These are phyloP conservation scores for Chaetothyriales sp. DNA, from an alignment of 2,329 filamentous ascomycete species.

Conservation along the genomic window DNA sequence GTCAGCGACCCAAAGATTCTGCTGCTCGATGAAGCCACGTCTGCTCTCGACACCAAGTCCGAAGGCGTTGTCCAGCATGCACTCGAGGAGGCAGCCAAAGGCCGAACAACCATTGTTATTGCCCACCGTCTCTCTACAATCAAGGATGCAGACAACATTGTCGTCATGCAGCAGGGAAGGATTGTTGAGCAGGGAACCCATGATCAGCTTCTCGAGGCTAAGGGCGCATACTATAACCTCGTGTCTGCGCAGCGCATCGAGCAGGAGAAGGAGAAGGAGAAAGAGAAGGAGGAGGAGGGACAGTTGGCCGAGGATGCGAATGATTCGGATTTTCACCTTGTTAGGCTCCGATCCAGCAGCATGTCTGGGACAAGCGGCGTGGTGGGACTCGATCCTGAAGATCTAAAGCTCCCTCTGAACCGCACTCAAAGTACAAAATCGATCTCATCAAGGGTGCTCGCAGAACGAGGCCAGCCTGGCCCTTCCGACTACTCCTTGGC, in stretches of 20 bases:
- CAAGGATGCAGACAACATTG: slow-evolving; percentile 85
- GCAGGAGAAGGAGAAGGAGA: slow-evolving; percentile 32
- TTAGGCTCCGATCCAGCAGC: slow-evolving; percentile 22
- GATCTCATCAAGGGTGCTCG: slow-evolving; percentile 55
- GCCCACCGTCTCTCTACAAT: slow-evolving; percentile 92
- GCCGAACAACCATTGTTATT: slow-evolving; percentile 88
- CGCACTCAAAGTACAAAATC: slow-evolving; percentile 38
- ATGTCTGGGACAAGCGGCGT: slow-evolving; percentile 15
- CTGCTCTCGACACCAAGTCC: slow-evolving; percentile 81
- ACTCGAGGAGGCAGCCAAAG: slow-evolving; percentile 68
- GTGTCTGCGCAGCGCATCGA: slow-evolving; percentile 78
- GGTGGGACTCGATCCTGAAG: slow-evolving; percentile 20
- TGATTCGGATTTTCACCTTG: slow-evolving; percentile 16
- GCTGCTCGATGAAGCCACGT: slow-evolving; percentile 87
- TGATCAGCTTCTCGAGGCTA: slow-evolving; percentile 54
- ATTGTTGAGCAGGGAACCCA: slow-evolving; percentile 90
- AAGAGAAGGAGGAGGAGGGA: slow-evolving; percentile 32
- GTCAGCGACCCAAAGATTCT: slow-evolving; percentile 86
- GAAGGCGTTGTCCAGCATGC: slow-evolving; percentile 91
- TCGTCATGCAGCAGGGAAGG: slow-evolving; percentile 72
- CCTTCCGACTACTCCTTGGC: slow-evolving; percentile 51
- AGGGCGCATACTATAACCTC: slow-evolving; percentile 65
- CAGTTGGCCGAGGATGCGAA: slow-evolving; percentile 19
- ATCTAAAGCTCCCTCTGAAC: slow-evolving; percentile 23
- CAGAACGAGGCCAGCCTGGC: slow-evolving; percentile 36